Evolutionary conservation across 1,139 yeast species (phyloP), one percentile per base, ranked within the genome.

Genomic region (Blastobotrys petasosporus): DNA sequence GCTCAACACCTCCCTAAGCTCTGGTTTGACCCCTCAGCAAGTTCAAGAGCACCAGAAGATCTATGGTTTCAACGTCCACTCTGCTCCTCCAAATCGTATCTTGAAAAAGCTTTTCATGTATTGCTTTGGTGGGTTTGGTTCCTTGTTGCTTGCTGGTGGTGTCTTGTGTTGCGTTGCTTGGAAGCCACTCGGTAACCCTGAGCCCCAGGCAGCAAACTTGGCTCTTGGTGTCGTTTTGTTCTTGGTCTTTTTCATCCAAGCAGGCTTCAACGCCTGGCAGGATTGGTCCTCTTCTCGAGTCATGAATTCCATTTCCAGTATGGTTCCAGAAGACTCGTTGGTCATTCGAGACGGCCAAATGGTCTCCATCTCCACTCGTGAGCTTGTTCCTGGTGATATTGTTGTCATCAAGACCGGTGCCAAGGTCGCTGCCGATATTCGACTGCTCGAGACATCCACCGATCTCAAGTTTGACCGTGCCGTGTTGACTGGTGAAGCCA

Each of bases 381-480:
- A 71, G 29, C 65, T 75, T 8, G 79, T 75, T 37, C 78, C 77
- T 2, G 80, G 80, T 42, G 80, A 76, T 54, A 57, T 76, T 41
- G 68, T 75, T 11, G 61, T 63, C 37, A 58, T 75, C 41, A 55
- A 61, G 29, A 70, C 71, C 12, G 80, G 80, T 38, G 74, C 70
- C 53, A 73, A 75, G 30, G 59, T 75, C 4, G 76, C 80, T 13
- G 80, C 80, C 3, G 80, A 76, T 55, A 57, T 74, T 50, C 63
- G 79, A 47, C 58, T 73, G 12, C 52, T 69, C 32, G 58, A 61
- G 35, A 67, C 64, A 23, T 51, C 65, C 42, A 48, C 44, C 31
- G 75, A 73, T 51, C 65, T 74, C 49, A 71, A 73, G 50, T 73
- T 77, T 41, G 81, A 76, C 53, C 74, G 75, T 51, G 73, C 80